These are phyloP conservation scores for Psidium friedrichsthalianum DNA, from an alignment of 345 rosid species.

Conservation along the genomic window DNA sequence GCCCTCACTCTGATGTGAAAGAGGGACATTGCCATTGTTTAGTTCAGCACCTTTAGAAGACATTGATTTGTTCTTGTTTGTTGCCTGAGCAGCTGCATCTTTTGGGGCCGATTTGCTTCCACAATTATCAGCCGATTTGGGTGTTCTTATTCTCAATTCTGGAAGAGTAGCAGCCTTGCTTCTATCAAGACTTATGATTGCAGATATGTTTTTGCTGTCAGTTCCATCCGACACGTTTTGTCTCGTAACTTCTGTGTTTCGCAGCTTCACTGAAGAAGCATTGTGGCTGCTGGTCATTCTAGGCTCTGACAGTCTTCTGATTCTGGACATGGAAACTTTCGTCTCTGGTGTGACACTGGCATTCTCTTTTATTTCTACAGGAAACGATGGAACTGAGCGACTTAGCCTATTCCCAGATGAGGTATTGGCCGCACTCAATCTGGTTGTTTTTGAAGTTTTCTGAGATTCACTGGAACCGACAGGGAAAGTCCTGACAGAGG, in stretches of 20 bases:
- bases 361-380: constrained; percentile 35
- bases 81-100: constrained; percentile 11
- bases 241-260: constrained; percentile 16
- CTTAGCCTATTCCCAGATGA: constrained; percentile 45
- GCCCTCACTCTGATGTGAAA: constrained; percentile 26
- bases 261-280: constrained; percentile 40
- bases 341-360: constrained; percentile 27
- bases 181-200: constrained; percentile 44
- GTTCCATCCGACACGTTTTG: constrained; percentile 30
- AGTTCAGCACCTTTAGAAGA: constrained; percentile 17
- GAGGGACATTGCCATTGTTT: constrained; percentile 20
- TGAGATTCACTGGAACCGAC: constrained; percentile 34
- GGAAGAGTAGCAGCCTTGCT: constrained; percentile 74
- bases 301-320: constrained; percentile 84
- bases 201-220: constrained; percentile 68
- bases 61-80: constrained; percentile 16
- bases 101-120: constrained; percentile 22
- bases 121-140: constrained; percentile 25
- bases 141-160: constrained; percentile 55
- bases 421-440: constrained; percentile 34
- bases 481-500: constrained; percentile 34
- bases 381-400: constrained; percentile 50
- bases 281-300: constrained; percentile 30
- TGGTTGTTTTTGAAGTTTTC: constrained; percentile 41
- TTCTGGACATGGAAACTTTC: constrained; percentile 52